Conservation (phyloP, 2,329 filamentous ascomycete species). For the Microcyclospora tardicrescens region DNA sequence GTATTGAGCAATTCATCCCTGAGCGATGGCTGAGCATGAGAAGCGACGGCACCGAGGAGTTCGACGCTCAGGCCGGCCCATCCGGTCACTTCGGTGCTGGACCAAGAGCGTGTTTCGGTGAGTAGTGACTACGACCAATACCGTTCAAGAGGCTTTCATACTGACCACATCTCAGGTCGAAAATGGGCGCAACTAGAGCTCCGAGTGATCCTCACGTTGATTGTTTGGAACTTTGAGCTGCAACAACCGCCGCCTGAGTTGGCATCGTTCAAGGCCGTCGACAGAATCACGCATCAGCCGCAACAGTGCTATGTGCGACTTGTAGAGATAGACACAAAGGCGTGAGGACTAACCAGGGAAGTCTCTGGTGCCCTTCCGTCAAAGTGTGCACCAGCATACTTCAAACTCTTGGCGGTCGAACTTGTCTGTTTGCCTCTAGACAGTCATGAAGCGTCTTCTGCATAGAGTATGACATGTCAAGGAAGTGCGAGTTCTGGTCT, state of each 20-base stretch:
- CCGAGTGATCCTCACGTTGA: slow-evolving; percentile 14
- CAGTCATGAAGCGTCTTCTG: too few relatives aligned
- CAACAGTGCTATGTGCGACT: slow-evolving; percentile 16
- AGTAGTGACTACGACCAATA: not conserved
- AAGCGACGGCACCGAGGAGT: slow-evolving; percentile 16
- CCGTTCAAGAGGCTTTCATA: not conserved
- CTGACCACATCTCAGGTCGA: slow-evolving; percentile 5
- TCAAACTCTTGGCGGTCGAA: too few relatives aligned
- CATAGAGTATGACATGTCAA: too few relatives aligned
- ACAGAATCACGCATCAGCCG: slow-evolving; percentile 19
- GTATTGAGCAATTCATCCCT: slow-evolving; percentile 25
- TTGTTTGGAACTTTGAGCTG: slow-evolving; percentile 22
- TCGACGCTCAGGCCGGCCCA: slow-evolving; percentile 25
- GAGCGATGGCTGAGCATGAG: slow-evolving; percentile 27
- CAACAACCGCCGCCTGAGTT: slow-evolving; percentile 12
- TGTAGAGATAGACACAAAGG: not conserved
- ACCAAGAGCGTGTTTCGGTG: slow-evolving; percentile 26
- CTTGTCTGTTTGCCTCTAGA: too few relatives aligned
- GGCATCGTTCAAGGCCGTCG: slow-evolving; percentile 11
- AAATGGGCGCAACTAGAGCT: slow-evolving; percentile 19
- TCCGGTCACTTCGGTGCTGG: slow-evolving; percentile 26
- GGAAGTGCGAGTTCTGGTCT: too few relatives aligned
- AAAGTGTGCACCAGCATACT: too few relatives aligned
- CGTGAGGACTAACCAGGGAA: too few relatives aligned
- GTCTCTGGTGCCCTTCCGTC: too few relatives aligned